Evolutionary conservation across 2,329 filamentous ascomycete species (phyloP).

Genomic region (Colletotrichum sp.): DNA sequence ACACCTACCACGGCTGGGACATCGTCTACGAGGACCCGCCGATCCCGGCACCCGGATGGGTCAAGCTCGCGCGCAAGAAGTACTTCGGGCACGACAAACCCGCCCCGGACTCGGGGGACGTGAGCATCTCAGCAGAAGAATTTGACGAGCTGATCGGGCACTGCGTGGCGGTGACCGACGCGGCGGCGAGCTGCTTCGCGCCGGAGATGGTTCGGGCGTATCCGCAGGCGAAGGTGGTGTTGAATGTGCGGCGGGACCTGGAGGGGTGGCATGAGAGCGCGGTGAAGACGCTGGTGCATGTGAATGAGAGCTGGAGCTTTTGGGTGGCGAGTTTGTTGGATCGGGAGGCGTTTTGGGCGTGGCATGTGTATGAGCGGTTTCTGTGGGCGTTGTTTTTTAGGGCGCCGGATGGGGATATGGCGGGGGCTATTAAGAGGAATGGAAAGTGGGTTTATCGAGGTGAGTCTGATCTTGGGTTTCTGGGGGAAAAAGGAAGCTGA

Average conservation of each 20-base stretch:
- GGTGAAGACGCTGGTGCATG: conserved; percentile 27
- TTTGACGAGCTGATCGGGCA: conserved; percentile 34
- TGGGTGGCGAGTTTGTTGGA: conserved; percentile 32
- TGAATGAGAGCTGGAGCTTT: conserved; percentile 29
- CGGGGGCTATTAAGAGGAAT: conserved; percentile 28
- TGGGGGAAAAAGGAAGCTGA: neutral
- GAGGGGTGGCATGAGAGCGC: conserved; percentile 44
- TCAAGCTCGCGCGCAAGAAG: conserved; percentile 30
- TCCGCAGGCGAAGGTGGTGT: conserved; percentile 47
- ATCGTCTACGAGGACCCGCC: conserved; percentile 31
- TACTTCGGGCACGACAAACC: conserved; percentile 24
- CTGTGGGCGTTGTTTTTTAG: conserved; percentile 34
- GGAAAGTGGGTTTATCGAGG: conserved; percentile 30
- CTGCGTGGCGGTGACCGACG: conserved; percentile 44
- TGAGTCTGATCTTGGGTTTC: neutral
- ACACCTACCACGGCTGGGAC: conserved; percentile 40
- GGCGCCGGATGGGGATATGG: conserved; percentile 31
- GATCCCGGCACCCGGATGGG: conserved; percentile 27
- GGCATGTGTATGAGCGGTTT: conserved; percentile 33
- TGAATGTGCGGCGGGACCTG: conserved; percentile 42
- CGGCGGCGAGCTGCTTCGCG: conserved; percentile 42
- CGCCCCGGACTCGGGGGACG: neutral
- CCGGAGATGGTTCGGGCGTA: conserved; percentile 34
- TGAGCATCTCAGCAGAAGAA: conserved; percentile 19
- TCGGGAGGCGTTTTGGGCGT: conserved; percentile 35